A percentile compares a stretch with the other conserved stretches of the same genome.
Evolutionary conservation across 202 grass and related monocot genomes (phyloP).

Genomic region (Alloteropsis angusta): DNA sequence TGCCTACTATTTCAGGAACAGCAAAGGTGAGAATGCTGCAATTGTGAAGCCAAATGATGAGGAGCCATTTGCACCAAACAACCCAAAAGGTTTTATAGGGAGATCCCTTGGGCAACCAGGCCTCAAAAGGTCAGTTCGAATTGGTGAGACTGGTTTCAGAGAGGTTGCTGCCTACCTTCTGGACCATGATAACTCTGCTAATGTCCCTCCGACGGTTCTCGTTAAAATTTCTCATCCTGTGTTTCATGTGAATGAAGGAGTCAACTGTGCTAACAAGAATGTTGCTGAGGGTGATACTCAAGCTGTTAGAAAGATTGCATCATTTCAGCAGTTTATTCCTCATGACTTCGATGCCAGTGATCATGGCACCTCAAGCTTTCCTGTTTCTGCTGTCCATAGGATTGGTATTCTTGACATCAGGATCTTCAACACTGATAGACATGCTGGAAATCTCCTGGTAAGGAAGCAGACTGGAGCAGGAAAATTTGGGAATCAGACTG

Average conservation of each 20-base stretch:
- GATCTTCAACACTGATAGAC: conserved; percentile 97
- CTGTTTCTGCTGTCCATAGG: conserved; percentile 82
- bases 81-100: conserved; percentile 92
- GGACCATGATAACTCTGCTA: conserved; percentile 80
- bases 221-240: conserved; percentile 85
- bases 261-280: conserved; percentile 22
- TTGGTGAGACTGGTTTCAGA: conserved; percentile 85
- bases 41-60: conserved; percentile 98
- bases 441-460: conserved; percentile 93
- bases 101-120: conserved; percentile 92
- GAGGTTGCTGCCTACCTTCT: conserved; percentile 94
- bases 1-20: conserved; percentile 88
- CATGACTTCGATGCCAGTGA: conserved; percentile 99
- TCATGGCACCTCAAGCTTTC: conserved; percentile 83
- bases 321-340: conserved; percentile 81
- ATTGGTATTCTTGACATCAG: conserved; percentile 96
- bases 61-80: conserved; percentile 98
- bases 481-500: conserved; percentile 52
- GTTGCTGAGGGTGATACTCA: conserved; percentile 1
- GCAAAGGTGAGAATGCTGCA: conserved; percentile 70
- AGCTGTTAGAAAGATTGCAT: conserved; percentile 84
- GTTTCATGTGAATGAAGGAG: conserved; percentile 75
- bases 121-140: conserved; percentile 82
- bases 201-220: conserved; percentile 83
- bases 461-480: conserved; percentile 46